Base-by-base conservation (phyloP, 2,329 filamentous ascomycete species). In the Aspergillus luchuensis region DNA sequence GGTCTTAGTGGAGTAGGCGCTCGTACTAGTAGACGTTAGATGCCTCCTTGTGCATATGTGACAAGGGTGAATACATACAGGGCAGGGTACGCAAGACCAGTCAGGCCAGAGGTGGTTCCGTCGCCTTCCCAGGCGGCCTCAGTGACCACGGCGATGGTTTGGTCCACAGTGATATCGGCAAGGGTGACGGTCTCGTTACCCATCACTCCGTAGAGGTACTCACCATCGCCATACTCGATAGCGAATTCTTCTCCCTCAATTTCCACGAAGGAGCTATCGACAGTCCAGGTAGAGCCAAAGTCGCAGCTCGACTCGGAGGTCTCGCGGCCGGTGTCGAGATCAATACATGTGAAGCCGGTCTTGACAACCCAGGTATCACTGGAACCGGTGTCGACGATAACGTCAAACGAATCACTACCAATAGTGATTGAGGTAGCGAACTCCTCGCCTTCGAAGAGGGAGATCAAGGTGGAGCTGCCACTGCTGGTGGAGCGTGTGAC, bases 371-470 rank as follows among this genome's bases (percentile, higher is more conserved):
- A 83, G 1, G 79, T 81, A 60, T 83, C 81, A 56, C 75, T 78
- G 53, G 78, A 80, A 13, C 81, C 81, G 3, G 80, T 82, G 62
- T 83, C 81, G 58, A 83, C 69, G 21, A 80, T 74, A 0, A 76
- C 67, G 1, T 75, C 61, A 48, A 81, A 70, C 1, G 61, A 68
- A 38, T 75, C 60, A 3, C 53, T 58, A 4, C 74, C 75, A 52
- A 79, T 48, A 0, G 54, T 61, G 47, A 66, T 62, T 5, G 52
- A 41, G 11, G 62, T 65, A 21, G 63, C 63, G 17, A 65, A 67
- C 28, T 67, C 66, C 13, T 63, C 54, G 8, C 63, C 62, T 21
- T 62, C 57, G 4, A 58, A 38, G 17, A 67, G 56, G 13, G 64
- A 66, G 13, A 63, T 63, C 19, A 67, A 19, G 23, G 23, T 54